phyloP scores from a whole-genome alignment of 2,329 filamentous ascomycete genomes.

The Fusarium sp. region DNA sequence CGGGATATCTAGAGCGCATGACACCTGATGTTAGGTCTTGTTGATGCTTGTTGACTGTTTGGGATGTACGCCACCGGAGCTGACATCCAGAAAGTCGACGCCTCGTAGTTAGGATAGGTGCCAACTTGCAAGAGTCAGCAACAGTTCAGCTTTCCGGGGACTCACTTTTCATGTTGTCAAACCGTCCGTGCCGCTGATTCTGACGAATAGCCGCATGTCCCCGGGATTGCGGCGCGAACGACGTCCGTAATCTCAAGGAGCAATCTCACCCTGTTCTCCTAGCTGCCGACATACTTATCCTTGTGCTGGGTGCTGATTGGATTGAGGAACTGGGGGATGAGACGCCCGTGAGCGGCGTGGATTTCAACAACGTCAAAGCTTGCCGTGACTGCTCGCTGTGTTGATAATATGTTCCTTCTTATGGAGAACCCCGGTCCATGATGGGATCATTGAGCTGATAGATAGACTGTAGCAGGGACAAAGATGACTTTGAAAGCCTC shows the following conservation, averaged over 20 bases:
- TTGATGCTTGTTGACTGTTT: constrained; percentile 54
- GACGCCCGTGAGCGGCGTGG: not conserved
- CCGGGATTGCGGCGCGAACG: not conserved
- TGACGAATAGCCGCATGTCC: not conserved
- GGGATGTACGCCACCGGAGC: constrained; percentile 69
- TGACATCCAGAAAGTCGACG: constrained; percentile 77
- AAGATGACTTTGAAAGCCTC: not conserved
- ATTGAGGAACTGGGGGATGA: not conserved
- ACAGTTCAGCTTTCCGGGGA: not conserved
- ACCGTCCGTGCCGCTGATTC: not conserved
- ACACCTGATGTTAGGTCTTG: constrained; percentile 73
- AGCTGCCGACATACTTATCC: not conserved
- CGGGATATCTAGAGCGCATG: constrained; percentile 68
- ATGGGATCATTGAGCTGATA: no score
- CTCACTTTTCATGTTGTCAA: not conserved
- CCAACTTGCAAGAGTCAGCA: not conserved
- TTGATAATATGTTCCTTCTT: no score
- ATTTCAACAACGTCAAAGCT: not conserved
- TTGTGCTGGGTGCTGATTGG: not conserved
- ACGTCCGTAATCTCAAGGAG: not conserved
- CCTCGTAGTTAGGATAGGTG: constrained; percentile 54
- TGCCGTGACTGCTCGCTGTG: not conserved
- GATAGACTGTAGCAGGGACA: not conserved
- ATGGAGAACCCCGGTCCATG: no score
- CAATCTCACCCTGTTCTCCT: not conserved